A percentile compares a stretch with the other conserved stretches of the same genome.
These are phyloP conservation scores for Aspergillus texensis DNA, from an alignment of 2,329 filamentous ascomycete genomes.

Conservation along the genomic window DNA sequence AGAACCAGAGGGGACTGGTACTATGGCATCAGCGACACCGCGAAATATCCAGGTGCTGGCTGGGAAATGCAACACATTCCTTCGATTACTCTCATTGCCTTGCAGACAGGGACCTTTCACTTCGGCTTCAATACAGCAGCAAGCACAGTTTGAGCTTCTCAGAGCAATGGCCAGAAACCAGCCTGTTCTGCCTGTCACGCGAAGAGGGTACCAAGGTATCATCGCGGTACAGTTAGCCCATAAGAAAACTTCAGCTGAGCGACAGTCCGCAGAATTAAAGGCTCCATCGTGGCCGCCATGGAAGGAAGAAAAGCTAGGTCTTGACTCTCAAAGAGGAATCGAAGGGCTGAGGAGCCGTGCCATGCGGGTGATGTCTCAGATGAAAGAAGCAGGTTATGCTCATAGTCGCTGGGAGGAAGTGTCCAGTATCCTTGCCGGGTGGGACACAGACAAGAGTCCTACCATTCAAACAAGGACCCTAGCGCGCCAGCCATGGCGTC, in stretches of 20 bases:
- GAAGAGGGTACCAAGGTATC: constrained; percentile 60
- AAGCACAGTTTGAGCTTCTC: constrained; percentile 60
- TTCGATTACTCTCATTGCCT: constrained; percentile 53
- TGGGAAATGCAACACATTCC: constrained; percentile 51
- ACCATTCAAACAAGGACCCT: constrained; percentile 62
- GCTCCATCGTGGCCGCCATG: constrained; percentile 66
- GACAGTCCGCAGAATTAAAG: constrained; percentile 61
- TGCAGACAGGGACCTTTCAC: constrained; percentile 53
- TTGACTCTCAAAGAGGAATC: constrained; percentile 60
- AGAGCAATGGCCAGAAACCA: constrained; percentile 58
- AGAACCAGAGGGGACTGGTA: constrained; percentile 3
- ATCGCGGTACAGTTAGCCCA: constrained; percentile 60
- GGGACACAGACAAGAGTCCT: constrained; percentile 65
- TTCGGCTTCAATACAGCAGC: constrained; percentile 53
- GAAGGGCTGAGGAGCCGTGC: constrained; percentile 61
- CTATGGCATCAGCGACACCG: constrained; percentile 8
- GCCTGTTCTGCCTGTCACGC: constrained; percentile 59
- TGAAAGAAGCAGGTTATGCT: constrained; percentile 63
- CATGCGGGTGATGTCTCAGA: constrained; percentile 56
- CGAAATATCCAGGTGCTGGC: constrained; percentile 35
- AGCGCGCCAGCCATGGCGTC: constrained; percentile 34
- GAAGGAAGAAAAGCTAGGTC: constrained; percentile 63
- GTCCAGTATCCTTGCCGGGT: constrained; percentile 60
- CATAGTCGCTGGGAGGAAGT: constrained; percentile 55
- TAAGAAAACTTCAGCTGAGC: constrained; percentile 58